phyloP scores from a whole-genome alignment of 2,329 filamentous ascomycete genomes.

The Ceratocystis cubensis region DNA sequence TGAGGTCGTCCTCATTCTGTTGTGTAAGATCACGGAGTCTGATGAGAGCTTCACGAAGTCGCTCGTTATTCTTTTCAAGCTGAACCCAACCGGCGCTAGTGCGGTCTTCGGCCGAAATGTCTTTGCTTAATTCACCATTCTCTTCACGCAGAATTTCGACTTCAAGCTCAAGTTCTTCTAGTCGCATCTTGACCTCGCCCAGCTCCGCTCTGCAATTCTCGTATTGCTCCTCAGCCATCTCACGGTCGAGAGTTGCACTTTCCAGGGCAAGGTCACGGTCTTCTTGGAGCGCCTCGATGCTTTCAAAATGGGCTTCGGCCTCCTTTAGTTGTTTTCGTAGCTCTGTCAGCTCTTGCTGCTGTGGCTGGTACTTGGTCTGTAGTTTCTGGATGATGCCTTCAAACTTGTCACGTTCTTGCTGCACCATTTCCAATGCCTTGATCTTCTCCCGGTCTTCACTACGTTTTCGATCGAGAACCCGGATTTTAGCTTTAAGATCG shows the following conservation, averaged over 20 bases:
- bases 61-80: conserved; percentile 80
- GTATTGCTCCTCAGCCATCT: conserved; percentile 90
- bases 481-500: conserved; percentile 76
- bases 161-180: conserved; percentile 78
- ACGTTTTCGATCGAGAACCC: conserved; percentile 76
- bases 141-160: conserved; percentile 78
- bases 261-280: conserved; percentile 80
- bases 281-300: conserved; percentile 48
- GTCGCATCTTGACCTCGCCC: conserved; percentile 59
- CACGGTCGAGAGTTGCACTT: conserved; percentile 74
- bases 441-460: conserved; percentile 75
- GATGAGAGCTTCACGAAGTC: conserved; percentile 72
- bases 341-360: conserved; percentile 66
- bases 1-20: conserved; percentile 69
- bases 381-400: conserved; percentile 82
- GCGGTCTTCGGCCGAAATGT: conserved; percentile 79
- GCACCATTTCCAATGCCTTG: conserved; percentile 62
- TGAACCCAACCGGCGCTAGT: conserved; percentile 80
- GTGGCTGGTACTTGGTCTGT: conserved; percentile 74
- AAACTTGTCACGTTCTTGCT: conserved; percentile 64
- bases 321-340: conserved; percentile 69
- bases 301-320: conserved; percentile 53
- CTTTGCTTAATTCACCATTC: conserved; percentile 68
- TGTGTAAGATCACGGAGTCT: conserved; percentile 76
- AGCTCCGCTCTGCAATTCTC: conserved; percentile 72